A percentile compares a stretch with the other conserved stretches of the same genome.
These are phyloP conservation scores for Apiospora hydei DNA, from an alignment of 2,329 filamentous ascomycete species.

Conservation along the genomic window DNA sequence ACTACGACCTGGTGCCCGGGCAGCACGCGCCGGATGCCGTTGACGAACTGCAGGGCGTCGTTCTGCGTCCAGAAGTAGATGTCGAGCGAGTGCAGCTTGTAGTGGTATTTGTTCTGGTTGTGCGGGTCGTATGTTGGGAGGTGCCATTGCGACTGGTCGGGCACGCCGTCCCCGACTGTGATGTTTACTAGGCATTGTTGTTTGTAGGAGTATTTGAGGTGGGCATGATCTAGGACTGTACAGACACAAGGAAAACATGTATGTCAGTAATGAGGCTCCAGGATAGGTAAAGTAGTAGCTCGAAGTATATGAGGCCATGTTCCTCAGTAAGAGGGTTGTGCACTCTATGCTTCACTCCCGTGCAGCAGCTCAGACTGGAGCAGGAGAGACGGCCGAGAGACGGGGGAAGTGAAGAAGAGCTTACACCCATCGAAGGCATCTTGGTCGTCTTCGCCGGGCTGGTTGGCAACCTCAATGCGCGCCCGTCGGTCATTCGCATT, in stretches of 20 bases:
- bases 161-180: constrained; percentile 61
- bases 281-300: background rate
- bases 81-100: constrained; percentile 77
- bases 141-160: constrained; percentile 71
- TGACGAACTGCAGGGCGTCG: constrained; percentile 75
- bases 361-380: background rate
- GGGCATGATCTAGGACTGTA: constrained; percentile 70
- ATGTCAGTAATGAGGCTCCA: background rate
- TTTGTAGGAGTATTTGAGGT: constrained; percentile 75
- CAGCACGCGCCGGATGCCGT: constrained; percentile 70
- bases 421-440: constrained; percentile 81
- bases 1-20: constrained; percentile 67
- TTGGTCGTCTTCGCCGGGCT: constrained; percentile 76
- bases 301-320: background rate
- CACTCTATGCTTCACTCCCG: no score
- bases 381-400: background rate
- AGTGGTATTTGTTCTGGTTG: constrained; percentile 81
- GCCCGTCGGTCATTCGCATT: constrained; percentile 71
- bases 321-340: no score
- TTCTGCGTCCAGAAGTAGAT: constrained; percentile 81
- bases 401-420: constrained; percentile 40
- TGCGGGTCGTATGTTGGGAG: constrained; percentile 74
- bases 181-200: constrained; percentile 76
- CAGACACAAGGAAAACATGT: background rate
- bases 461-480: constrained; percentile 79